Conservation (phyloP, 306 rosid species). For the Potentilla sterilis region DNA sequence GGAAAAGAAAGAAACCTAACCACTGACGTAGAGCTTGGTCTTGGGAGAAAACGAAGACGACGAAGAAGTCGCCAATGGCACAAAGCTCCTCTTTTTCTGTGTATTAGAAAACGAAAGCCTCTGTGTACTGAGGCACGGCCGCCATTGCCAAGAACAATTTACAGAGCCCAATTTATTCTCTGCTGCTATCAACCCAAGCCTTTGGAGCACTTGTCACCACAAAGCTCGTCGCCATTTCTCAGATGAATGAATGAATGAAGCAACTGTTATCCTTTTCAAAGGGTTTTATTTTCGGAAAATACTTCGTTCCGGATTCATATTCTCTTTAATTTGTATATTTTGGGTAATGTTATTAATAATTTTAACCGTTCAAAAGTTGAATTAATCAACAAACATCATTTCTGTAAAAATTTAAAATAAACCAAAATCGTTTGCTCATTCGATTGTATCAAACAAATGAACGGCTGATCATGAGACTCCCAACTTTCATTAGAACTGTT, state of each 20-base stretch:
- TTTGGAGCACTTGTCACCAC: background rate
- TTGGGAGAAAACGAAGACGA: conserved; percentile 30
- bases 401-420: no score
- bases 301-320: no score
- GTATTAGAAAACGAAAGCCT: conserved; percentile 22
- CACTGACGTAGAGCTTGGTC: conserved; percentile 74
- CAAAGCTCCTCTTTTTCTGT: conserved; percentile 14
- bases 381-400: no score
- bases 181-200: background rate
- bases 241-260: background rate
- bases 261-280: background rate
- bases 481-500: no score
- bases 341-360: no score
- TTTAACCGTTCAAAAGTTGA: no score
- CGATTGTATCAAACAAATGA: no score
- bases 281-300: no score
- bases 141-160: conserved; percentile 3
- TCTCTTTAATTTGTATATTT: no score
- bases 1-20: conserved; percentile 37
- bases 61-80: conserved; percentile 39
- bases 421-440: no score
- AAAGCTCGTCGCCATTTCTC: conserved; percentile 10
- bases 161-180: background rate
- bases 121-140: background rate
- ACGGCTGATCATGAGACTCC: no score